These are phyloP conservation scores for Venustampulla echinocandica DNA, from an alignment of 495 filamentous ascomycete genomes.

Conservation along the genomic window DNA sequence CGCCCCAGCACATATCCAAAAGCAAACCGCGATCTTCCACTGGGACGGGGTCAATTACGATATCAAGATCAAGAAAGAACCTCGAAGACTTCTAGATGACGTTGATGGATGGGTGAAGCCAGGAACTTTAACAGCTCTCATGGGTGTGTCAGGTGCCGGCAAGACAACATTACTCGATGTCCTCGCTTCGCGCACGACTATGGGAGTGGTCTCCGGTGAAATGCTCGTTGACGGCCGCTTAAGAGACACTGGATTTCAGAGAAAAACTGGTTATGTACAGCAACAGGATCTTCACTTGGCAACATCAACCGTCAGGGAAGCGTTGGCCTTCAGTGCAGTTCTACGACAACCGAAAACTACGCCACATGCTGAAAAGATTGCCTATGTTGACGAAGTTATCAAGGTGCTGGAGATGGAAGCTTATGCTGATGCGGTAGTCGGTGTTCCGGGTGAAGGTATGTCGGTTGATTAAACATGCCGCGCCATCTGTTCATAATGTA, in stretches of 20 bases:
- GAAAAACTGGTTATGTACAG: slow-evolving; percentile 91
- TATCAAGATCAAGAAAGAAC: slow-evolving; percentile 74
- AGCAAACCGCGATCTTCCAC: slow-evolving; percentile 66
- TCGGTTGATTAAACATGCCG: no score
- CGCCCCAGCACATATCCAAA: slow-evolving; percentile 44
- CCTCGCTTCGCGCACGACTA: slow-evolving; percentile 68
- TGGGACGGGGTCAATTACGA: slow-evolving; percentile 83
- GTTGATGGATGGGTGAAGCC: slow-evolving; percentile 90
- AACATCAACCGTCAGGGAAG: slow-evolving; percentile 80
- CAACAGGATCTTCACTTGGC: slow-evolving; percentile 89
- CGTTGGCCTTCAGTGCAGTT: slow-evolving; percentile 71
- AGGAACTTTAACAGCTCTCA: slow-evolving; percentile 78
- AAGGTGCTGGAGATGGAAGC: slow-evolving; percentile 81
- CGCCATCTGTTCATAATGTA: no score
- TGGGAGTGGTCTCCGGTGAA: slow-evolving; percentile 81
- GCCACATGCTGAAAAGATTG: slow-evolving; percentile 63
- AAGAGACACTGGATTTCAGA: slow-evolving; percentile 75
- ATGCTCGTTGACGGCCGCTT: slow-evolving; percentile 75
- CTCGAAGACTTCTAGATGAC: slow-evolving; percentile 65
- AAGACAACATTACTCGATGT: slow-evolving; percentile 68
- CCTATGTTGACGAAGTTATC: slow-evolving; percentile 86
- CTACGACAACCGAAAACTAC: slow-evolving; percentile 74
- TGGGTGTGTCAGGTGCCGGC: slow-evolving; percentile 30
- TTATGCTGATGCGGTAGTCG: slow-evolving; percentile 84
- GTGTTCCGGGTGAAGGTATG: slow-evolving; percentile 66